Conservation (phyloP, 2,329 filamentous ascomycete genomes). For the Penicillium sp. region DNA sequence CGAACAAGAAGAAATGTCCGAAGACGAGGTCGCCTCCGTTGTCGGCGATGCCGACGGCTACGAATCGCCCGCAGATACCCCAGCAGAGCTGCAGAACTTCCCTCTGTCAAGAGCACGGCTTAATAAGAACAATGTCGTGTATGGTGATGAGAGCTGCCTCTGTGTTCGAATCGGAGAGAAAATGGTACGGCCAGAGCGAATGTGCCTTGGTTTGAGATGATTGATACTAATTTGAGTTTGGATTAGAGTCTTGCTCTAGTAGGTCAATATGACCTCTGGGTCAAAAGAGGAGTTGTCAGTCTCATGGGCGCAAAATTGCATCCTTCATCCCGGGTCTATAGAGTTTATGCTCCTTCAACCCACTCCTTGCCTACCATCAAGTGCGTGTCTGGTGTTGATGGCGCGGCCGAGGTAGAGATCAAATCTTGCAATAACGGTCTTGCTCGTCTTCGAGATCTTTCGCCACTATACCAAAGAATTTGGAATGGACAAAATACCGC, state of each 20-base stretch:
- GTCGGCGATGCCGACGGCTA: slow-evolving; percentile 31
- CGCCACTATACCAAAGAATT: slow-evolving; percentile 53
- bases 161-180: slow-evolving; percentile 43
- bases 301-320: slow-evolving; percentile 59
- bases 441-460: slow-evolving; percentile 46
- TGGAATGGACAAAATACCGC: slow-evolving; percentile 46
- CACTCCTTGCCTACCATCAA: slow-evolving; percentile 56
- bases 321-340: slow-evolving; percentile 43
- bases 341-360: slow-evolving; percentile 56
- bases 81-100: slow-evolving; percentile 38
- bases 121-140: slow-evolving; percentile 38
- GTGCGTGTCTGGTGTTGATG: slow-evolving; percentile 41
- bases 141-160: slow-evolving; percentile 36
- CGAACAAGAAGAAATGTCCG: slow-evolving; percentile 21
- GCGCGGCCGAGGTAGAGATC: slow-evolving; percentile 50
- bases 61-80: slow-evolving; percentile 31
- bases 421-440: slow-evolving; percentile 48
- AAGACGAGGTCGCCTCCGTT: slow-evolving; percentile 24
- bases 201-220: neutral
- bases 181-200: slow-evolving; percentile 32
- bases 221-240: slow-evolving; percentile 25
- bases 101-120: slow-evolving; percentile 40
- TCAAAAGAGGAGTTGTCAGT: slow-evolving; percentile 55
- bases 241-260: slow-evolving; percentile 46
- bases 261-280: slow-evolving; percentile 59